phyloP scores from a whole-genome alignment of 2,329 filamentous ascomycete genomes.

The Botrytis squamosa region DNA sequence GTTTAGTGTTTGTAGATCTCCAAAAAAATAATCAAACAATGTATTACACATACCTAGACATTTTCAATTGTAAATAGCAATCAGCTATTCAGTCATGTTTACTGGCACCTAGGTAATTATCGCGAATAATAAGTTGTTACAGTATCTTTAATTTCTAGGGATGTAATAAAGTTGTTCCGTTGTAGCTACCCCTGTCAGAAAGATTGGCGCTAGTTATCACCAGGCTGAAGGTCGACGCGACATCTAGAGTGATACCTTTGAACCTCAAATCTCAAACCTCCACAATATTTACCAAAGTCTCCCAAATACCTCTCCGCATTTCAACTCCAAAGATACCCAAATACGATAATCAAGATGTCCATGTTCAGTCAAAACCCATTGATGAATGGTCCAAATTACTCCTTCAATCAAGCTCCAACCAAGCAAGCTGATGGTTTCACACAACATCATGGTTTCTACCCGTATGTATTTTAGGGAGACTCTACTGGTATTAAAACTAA shows the following conservation, averaged over 20 bases:
- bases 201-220: slow-evolving; percentile 21
- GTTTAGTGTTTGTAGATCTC: neutral
- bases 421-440: slow-evolving; percentile 51
- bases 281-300: slow-evolving; percentile 13
- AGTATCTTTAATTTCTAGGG: neutral
- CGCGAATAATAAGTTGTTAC: neutral
- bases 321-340: slow-evolving; percentile 7
- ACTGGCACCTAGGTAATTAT: neutral
- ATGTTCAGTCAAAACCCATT: slow-evolving; percentile 70
- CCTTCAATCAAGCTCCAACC: slow-evolving; percentile 61
- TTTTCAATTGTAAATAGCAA: neutral
- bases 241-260: slow-evolving; percentile 17
- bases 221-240: slow-evolving; percentile 35
- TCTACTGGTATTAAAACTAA: neutral
- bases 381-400: slow-evolving; percentile 69
- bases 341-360: slow-evolving; percentile 49
- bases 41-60: slow-evolving; percentile 13
- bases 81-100: neutral
- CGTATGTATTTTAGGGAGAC: slow-evolving; percentile 57
- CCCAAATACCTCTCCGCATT: slow-evolving; percentile 10
- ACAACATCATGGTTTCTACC: slow-evolving; percentile 83
- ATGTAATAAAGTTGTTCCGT: neutral
- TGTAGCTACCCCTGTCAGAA: slow-evolving; percentile 34
- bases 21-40: neutral
- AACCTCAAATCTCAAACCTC: slow-evolving; percentile 23